These are phyloP conservation scores for Draba incana DNA, from an alignment of 345 rosid species.

Conservation along the genomic window DNA sequence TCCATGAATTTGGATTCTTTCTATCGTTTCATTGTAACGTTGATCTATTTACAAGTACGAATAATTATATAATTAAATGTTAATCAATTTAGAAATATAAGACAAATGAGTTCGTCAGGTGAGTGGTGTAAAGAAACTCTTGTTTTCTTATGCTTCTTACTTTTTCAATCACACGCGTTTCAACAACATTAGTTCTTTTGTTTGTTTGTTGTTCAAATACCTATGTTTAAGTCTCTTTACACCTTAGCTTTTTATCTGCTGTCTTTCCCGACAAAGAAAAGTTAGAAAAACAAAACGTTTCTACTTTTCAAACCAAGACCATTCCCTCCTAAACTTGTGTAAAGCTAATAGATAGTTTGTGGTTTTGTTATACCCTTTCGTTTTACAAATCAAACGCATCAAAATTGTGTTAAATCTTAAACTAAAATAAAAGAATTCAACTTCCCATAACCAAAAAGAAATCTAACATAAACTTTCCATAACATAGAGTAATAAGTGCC, in stretches of 20 bases:
- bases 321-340: neutral
- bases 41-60: neutral
- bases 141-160: slow-evolving; percentile 2
- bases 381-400: neutral
- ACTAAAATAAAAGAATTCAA: no score
- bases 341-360: neutral
- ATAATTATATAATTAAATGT: neutral
- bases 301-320: slow-evolving; percentile 32
- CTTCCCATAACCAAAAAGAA: no score
- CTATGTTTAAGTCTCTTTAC: neutral
- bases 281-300: neutral
- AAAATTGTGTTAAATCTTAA: no score
- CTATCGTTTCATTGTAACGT: neutral
- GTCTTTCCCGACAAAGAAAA: slow-evolving; percentile 31
- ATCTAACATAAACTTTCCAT: no score
- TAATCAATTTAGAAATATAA: slow-evolving; percentile 11
- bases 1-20: neutral
- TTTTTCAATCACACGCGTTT: slow-evolving; percentile 21
- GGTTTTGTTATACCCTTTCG: neutral
- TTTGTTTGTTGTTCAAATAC: neutral
- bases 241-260: slow-evolving; percentile 28
- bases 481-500: no score
- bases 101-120: neutral
- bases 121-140: slow-evolving; percentile 41
- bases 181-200: neutral